A percentile compares a stretch with the other conserved stretches of the same genome.
These are phyloP conservation scores for Ogataea ramenticola DNA, from an alignment of 805 yeast genomes.

Conservation along the genomic window DNA sequence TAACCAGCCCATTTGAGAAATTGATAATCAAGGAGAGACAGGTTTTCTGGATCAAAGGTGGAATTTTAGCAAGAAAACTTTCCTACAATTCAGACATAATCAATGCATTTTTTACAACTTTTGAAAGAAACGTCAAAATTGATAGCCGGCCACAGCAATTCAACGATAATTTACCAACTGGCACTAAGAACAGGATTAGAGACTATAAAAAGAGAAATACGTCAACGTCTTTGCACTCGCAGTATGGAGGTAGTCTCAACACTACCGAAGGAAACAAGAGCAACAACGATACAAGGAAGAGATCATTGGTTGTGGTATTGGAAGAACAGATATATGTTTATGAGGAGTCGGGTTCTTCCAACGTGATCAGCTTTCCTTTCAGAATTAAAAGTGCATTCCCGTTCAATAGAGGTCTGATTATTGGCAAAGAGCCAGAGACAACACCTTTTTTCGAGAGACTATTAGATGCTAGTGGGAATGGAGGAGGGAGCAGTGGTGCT, in stretches of 20 bases:
- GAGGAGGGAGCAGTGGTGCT: not conserved
- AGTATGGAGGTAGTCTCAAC: too few species aligned
- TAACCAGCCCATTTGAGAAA: constrained; percentile 15
- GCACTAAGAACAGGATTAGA: not conserved
- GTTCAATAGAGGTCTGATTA: constrained; percentile 59
- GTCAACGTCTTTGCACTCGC: too few species aligned
- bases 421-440: constrained; percentile 19
- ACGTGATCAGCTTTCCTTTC: constrained; percentile 65
- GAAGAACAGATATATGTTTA: constrained; percentile 57
- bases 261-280: not conserved
- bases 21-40: constrained; percentile 16
- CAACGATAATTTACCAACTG: not conserved
- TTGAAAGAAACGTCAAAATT: constrained; percentile 22
- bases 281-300: constrained; percentile 6
- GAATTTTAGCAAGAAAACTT: constrained; percentile 40
- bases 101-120: constrained; percentile 55
- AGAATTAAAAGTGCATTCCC: constrained; percentile 51
- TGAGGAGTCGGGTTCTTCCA: constrained; percentile 49
- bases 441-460: constrained; percentile 1
- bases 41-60: constrained; percentile 42
- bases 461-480: not conserved
- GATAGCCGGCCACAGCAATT: not conserved
- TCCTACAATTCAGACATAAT: constrained; percentile 44
- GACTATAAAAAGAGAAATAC: not conserved
- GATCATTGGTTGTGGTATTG: constrained; percentile 54